phyloP scores from a whole-genome alignment of 2,329 filamentous ascomycete species.

The Phymatotrichopsis omnivora region DNA sequence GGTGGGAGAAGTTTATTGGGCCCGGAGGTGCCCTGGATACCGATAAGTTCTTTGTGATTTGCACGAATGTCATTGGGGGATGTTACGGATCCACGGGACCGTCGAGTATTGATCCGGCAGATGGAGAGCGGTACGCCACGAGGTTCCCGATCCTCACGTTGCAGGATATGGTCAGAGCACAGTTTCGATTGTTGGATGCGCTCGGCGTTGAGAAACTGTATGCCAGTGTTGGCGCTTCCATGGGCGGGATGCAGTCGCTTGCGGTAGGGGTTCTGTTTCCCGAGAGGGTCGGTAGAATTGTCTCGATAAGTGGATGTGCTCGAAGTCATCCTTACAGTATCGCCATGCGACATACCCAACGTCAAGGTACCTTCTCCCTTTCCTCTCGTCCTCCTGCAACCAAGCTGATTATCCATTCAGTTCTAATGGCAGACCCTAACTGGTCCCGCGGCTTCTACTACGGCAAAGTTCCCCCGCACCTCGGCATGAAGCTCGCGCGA shows the following conservation, averaged over 20 bases:
- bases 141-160: slow-evolving; percentile 92
- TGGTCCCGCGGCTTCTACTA: slow-evolving; percentile 97
- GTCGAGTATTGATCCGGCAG: slow-evolving; percentile 74
- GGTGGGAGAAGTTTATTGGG: slow-evolving; percentile 99
- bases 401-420: slow-evolving; percentile 35
- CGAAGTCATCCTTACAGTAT: slow-evolving; percentile 95
- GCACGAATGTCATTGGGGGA: slow-evolving; percentile 91
- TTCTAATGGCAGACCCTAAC: slow-evolving; percentile 97
- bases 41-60: slow-evolving; percentile 83
- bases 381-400: not conserved
- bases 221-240: slow-evolving; percentile 88
- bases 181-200: slow-evolving; percentile 76
- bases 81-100: slow-evolving; percentile 95
- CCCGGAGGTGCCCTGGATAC: slow-evolving; percentile 61
- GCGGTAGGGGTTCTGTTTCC: slow-evolving; percentile 78
- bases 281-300: slow-evolving; percentile 67
- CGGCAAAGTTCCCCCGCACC: slow-evolving; percentile 74
- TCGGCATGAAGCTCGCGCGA: slow-evolving; percentile 93
- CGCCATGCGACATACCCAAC: slow-evolving; percentile 94
- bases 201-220: slow-evolving; percentile 70
- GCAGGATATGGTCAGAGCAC: slow-evolving; percentile 94
- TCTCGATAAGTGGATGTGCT: slow-evolving; percentile 86
- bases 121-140: slow-evolving; percentile 82
- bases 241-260: slow-evolving; percentile 97
- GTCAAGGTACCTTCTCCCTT: slow-evolving; percentile 47